Evolutionary conservation across 1,284 basidiomycete species (phyloP), one percentile per base, ranked within the genome.

Genomic region (Xerocomus cyaneibrunnescens): DNA sequence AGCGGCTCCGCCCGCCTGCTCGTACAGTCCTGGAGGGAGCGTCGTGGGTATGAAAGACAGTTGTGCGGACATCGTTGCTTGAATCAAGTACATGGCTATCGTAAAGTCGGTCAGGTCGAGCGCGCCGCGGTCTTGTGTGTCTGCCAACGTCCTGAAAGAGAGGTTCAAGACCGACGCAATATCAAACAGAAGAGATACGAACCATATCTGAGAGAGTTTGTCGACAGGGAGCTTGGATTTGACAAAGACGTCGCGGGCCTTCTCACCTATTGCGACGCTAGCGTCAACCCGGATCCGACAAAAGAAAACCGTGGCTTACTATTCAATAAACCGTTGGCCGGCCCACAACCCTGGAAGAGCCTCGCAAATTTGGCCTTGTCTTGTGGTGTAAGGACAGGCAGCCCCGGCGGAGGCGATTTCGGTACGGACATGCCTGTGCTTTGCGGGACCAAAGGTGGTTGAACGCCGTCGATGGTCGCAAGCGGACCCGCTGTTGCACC

Each of bases 61-160:
- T 48, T 88, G 80, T 48, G 85, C 84, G 44, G 88, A 85, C 95
- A 99, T 98, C 44, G 83, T 79, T 37, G 83, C 87, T 71, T 98
- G 95, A 60, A 98, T 96, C 65, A 95, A 81, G 69, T 90, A 92
- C 97, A 99, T 98, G 46, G 92, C 97, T 64, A 99, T 86, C 57
- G 90, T 89, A 67, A 99, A 99, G 72, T 99, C 97, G 38, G 89
- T 81, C 21, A 86, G 77, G 68, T 99, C 97, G 54, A 99, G 83
- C 3, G 82, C 77, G 36, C 97, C 97, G 54, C 97, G 84, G 59
- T 90, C 84, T 70, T 95, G 92, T 1, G 94, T 96, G 71, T 99
- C 97, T 17, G 96, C 92, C 31, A 99, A 82, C 59, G 84, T 89
- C 94, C 93, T 95, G 44, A 35, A 42, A 48, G 14, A 44, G 8